Percentiles rank a stretch among this genome's conserved stretches.
These are phyloP conservation scores for Aspergillus heteromorphus DNA, from an alignment of 495 filamentous ascomycete species.

Conservation along the genomic window DNA sequence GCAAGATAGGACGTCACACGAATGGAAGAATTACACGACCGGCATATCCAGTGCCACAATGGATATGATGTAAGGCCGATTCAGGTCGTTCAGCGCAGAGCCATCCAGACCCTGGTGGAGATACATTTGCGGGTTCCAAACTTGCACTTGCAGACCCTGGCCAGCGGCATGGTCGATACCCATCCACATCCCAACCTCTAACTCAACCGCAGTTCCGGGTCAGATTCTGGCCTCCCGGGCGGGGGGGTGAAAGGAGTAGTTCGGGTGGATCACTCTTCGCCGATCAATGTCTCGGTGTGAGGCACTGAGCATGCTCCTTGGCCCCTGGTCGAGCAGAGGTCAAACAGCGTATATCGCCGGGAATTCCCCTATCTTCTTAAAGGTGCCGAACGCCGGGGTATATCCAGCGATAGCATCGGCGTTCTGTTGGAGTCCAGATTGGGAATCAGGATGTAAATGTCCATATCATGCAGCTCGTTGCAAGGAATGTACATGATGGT, in stretches of 20 bases:
- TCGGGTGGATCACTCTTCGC: slow-evolving; percentile 13
- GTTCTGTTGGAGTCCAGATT: neutral
- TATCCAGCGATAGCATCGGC: neutral
- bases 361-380: neutral
- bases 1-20: neutral
- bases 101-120: slow-evolving; percentile 4
- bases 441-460: slow-evolving; percentile 10
- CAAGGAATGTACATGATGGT: slow-evolving; percentile 15
- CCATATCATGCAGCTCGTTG: slow-evolving; percentile 6
- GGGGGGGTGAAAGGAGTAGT: slow-evolving; percentile 14
- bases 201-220: slow-evolving; percentile 7
- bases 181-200: slow-evolving; percentile 19
- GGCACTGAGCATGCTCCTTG: slow-evolving; percentile 13
- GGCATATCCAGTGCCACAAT: neutral
- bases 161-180: slow-evolving; percentile 14
- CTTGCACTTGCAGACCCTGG: slow-evolving; percentile 4
- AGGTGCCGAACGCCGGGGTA: neutral
- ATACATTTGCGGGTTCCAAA: slow-evolving; percentile 4
- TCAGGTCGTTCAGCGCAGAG: neutral
- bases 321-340: slow-evolving; percentile 9
- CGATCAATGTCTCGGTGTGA: slow-evolving; percentile 16
- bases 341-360: neutral
- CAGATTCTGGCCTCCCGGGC: slow-evolving; percentile 7
- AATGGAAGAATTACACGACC: neutral
- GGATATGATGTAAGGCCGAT: neutral